Percentiles rank a stretch among this genome's conserved stretches.
phyloP scores from a whole-genome alignment of 306 rosid genomes.

The Pueraria montana region DNA sequence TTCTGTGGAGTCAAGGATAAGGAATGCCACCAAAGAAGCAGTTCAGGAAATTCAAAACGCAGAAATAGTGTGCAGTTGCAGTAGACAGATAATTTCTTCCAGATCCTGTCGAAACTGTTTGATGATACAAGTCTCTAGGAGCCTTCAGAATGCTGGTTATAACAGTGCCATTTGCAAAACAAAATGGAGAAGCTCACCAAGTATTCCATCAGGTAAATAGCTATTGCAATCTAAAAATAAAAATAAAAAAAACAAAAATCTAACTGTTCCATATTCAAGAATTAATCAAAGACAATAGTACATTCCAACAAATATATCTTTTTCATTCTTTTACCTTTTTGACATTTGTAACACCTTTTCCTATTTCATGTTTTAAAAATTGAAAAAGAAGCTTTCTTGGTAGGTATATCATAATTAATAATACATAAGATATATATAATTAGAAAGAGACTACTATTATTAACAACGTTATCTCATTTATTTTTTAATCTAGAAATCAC shows the following conservation, averaged over 20 bases:
- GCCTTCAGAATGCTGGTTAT: conserved; percentile 62
- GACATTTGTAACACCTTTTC: neutral
- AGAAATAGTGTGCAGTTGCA: conserved; percentile 64
- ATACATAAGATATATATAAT: neutral
- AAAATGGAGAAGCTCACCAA: conserved; percentile 71
- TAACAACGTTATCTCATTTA: neutral
- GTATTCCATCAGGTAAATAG: conserved; percentile 72
- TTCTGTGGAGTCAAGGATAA: conserved; percentile 65
- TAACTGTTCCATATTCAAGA: no score
- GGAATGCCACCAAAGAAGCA: conserved; percentile 65
- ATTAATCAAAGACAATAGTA: no score
- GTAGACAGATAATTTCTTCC: conserved; percentile 44
- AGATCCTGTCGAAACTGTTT: conserved; percentile 69
- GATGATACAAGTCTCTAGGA: conserved; percentile 65
- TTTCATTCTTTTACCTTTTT: neutral
- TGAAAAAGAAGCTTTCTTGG: neutral
- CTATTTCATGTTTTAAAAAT: neutral
- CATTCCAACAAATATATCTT: neutral
- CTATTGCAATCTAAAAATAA: neutral
- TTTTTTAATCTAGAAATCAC: conserved; percentile 9
- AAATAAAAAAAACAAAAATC: neutral
- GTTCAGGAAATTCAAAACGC: conserved; percentile 53
- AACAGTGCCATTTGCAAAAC: conserved; percentile 81
- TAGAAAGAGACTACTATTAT: neutral
- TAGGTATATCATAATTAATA: neutral